phyloP scores from a whole-genome alignment of 768 basidiomycete species.

The Rhodotorula taiwanensis region DNA sequence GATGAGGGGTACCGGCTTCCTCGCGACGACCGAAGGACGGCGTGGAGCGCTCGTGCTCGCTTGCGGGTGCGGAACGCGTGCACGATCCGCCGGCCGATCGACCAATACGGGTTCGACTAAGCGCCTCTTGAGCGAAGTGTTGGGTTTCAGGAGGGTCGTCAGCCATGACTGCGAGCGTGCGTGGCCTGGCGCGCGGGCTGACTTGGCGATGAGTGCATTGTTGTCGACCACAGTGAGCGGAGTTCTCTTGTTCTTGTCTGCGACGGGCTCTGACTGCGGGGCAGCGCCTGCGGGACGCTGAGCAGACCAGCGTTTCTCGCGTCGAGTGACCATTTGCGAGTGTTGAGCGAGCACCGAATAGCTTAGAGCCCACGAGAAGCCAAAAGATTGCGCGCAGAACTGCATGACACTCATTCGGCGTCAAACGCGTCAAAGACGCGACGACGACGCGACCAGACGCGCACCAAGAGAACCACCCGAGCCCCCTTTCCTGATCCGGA shows the following conservation, averaged over 20 bases:
- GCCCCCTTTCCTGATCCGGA: background rate
- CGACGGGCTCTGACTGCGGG: too few relatives aligned
- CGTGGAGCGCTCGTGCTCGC: background rate
- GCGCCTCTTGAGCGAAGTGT: too few relatives aligned
- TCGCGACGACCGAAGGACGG: too few relatives aligned
- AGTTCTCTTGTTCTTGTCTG: background rate
- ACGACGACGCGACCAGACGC: background rate
- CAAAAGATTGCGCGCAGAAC: too few relatives aligned
- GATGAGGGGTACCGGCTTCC: background rate
- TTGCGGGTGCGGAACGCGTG: background rate
- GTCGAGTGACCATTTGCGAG: background rate
- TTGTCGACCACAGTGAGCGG: background rate
- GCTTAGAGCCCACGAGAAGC: too few relatives aligned
- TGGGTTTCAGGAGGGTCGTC: background rate
- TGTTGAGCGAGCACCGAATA: background rate
- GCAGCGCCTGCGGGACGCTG: too few relatives aligned
- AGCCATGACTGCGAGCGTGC: conserved; percentile 1
- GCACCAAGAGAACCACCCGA: background rate
- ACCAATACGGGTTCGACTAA: background rate
- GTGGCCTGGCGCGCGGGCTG: background rate
- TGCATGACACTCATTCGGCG: too few relatives aligned
- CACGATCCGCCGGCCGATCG: background rate
- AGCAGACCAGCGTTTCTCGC: too few relatives aligned
- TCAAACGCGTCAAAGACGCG: too few relatives aligned
- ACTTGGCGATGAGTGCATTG: background rate